Conservation (phyloP, 306 rosid species). For the Dryas alaskensis region DNA sequence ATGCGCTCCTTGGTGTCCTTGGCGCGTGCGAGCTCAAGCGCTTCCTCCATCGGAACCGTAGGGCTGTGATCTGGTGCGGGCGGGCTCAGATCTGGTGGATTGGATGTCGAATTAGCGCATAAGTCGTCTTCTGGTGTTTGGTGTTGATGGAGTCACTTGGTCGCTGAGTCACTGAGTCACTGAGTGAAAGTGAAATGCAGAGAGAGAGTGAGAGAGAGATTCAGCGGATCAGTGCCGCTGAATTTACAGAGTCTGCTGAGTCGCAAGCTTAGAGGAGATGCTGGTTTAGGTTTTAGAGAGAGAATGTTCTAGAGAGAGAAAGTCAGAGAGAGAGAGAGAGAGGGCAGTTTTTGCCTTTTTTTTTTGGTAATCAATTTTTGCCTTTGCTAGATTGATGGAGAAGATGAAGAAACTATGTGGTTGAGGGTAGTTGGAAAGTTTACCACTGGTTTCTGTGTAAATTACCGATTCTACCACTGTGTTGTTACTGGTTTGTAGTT, state of each 20-base stretch:
- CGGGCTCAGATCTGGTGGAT: constrained; percentile 48
- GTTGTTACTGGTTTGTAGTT: not conserved
- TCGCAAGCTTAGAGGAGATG: constrained; percentile 6
- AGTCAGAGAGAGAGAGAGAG: constrained; percentile 21
- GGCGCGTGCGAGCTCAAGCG: constrained; percentile 91
- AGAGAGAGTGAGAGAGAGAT: constrained; percentile 3
- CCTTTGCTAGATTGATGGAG: constrained; percentile 16
- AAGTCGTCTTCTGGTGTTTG: not conserved
- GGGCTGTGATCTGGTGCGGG: constrained; percentile 36
- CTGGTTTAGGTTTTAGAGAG: constrained; percentile 6
- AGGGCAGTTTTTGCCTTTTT: constrained; percentile 5
- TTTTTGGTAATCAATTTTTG: no score
- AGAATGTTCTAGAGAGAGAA: not conserved
- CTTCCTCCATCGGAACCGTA: constrained; percentile 73
- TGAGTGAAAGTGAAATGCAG: constrained; percentile 10
- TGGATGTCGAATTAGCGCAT: constrained; percentile 22
- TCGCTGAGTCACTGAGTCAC: not conserved
- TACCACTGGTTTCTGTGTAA: constrained; percentile 15
- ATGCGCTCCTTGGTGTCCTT: constrained; percentile 96
- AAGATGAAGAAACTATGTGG: constrained; percentile 14
- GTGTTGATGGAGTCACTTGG: constrained; percentile 6
- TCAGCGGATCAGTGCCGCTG: constrained; percentile 10
- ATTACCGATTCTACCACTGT: constrained; percentile 44
- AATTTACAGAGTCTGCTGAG: constrained; percentile 6
- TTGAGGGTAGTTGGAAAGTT: constrained; percentile 4